A percentile compares a stretch with the other conserved stretches of the same genome.
These are phyloP conservation scores for Vigna reflexopilosa DNA, from an alignment of 306 rosid species.

Conservation along the genomic window DNA sequence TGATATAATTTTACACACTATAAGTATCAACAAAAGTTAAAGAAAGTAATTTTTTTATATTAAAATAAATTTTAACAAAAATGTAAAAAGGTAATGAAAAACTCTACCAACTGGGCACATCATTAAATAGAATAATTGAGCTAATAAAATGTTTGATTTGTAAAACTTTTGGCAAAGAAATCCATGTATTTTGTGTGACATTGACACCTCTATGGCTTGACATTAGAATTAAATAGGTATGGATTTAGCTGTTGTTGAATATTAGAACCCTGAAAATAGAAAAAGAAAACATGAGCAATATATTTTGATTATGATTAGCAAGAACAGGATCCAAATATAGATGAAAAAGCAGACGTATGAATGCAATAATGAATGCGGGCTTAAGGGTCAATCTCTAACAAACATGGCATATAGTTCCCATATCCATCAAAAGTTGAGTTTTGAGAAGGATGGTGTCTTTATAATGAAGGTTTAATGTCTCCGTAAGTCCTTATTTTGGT, in stretches of 20 bases:
- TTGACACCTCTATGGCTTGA: neutral
- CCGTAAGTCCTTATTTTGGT: no score
- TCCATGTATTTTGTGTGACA: neutral
- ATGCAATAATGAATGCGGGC: neutral
- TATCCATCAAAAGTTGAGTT: neutral
- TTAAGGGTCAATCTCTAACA: conserved; percentile 11
- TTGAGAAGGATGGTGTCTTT: neutral
- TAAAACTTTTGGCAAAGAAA: neutral
- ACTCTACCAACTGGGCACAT: neutral
- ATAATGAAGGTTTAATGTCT: no score
- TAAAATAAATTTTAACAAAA: no score
- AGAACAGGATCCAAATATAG: neutral
- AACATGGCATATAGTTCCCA: neutral
- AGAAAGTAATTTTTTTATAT: no score
- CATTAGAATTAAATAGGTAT: neutral
- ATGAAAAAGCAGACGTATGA: conserved; percentile 1
- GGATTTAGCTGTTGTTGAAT: neutral
- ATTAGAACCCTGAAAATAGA: neutral
- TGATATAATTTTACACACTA: no score
- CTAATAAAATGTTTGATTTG: neutral
- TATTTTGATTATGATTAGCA: neutral
- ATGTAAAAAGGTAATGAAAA: no score
- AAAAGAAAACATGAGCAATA: neutral
- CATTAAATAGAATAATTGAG: neutral
- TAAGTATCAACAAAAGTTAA: no score